A percentile compares a stretch with the other conserved stretches of the same genome.
Conservation (phyloP, 2,329 filamentous ascomycete species). For the Fusarium marasasianum region DNA sequence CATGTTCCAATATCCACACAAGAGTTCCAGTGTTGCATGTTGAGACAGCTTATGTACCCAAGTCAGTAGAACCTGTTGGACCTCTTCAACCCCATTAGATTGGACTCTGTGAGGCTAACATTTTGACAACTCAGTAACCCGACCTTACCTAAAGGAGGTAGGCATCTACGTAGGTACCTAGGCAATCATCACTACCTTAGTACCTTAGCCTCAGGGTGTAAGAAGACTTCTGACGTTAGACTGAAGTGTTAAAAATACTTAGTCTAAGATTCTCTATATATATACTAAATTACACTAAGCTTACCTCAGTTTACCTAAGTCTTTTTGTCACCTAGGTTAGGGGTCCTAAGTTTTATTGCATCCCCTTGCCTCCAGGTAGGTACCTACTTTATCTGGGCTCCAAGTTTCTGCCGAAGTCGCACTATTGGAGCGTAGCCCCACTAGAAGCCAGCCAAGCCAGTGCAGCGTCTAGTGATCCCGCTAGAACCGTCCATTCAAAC, state of each 20-base stretch:
- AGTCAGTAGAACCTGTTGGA: not conserved
- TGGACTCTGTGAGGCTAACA: conserved; percentile 35
- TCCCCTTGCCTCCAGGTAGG: not conserved
- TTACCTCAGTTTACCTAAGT: no score
- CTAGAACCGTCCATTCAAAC: not conserved
- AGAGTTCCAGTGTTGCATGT: not conserved
- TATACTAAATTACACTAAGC: no score
- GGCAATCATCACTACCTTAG: not conserved
- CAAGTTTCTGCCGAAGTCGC: conserved; percentile 8
- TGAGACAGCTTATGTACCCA: not conserved
- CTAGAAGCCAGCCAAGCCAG: conserved; percentile 13
- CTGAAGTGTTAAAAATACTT: no score
- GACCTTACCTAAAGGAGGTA: not conserved
- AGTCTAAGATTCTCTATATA: no score
- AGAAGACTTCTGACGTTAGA: no score
- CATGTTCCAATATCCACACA: not conserved
- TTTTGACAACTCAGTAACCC: not conserved
- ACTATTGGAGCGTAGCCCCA: conserved; percentile 36
- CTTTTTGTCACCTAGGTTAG: no score
- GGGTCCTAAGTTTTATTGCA: no score
- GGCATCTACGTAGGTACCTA: not conserved
- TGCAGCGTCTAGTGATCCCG: conserved; percentile 3
- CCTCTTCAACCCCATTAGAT: not conserved
- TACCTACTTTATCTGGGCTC: not conserved
- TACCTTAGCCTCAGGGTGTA: no score